Evolutionary conservation across 441 rosid genomes (phyloP), one percentile per base, ranked within the genome.

Genomic region (Manihot esculenta): DNA sequence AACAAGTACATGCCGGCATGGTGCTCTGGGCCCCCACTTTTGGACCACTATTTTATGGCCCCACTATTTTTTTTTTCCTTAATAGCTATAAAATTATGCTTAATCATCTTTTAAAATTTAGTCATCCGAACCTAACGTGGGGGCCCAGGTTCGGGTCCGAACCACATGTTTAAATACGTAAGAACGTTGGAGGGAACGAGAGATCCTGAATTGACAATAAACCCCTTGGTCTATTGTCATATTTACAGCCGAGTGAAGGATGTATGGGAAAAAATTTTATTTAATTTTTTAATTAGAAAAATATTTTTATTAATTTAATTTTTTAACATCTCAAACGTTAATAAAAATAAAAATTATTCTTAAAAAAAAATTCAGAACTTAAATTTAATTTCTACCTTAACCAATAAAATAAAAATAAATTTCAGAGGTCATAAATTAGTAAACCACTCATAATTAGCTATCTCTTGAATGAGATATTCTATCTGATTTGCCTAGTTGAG

Each of bases 71-170:
- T 27, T 17, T 14, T 15, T 44, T 15, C 18, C 7, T 30, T 30
- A 14, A 10, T 17, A 0, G 14, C 30, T 18, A 2, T 3, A 27
- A n/a, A 18, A n/a, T 53, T 21, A 51, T 42, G 1, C 11, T 60
- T 67, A 59, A 27, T 51, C n/a, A 20, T 33, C 15, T 42, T 3
- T 69, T 27, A 38, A 27, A 42, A 26, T 38, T 17, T 59, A 66
- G 60, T 38, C 76, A 50, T 45, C 74, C 87, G 62, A 74, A 72
- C 77, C 84, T 82, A 11, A 21, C n/a, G 9, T 1, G 14, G 68
- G 24, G n/a, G n/a, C n/a, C 21, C n/a, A 66, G 89, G 84, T 71
- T 80, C 82, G 87, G 82, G 65, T 69, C 85, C 85, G 82, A 83
- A 60, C 85, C 90, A 68, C n/a, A 26, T 38, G 77, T 82, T 87